Percentiles rank a stretch among this genome's conserved stretches.
phyloP scores from a whole-genome alignment of 345 rosid genomes.

The Reutealis trisperma region DNA sequence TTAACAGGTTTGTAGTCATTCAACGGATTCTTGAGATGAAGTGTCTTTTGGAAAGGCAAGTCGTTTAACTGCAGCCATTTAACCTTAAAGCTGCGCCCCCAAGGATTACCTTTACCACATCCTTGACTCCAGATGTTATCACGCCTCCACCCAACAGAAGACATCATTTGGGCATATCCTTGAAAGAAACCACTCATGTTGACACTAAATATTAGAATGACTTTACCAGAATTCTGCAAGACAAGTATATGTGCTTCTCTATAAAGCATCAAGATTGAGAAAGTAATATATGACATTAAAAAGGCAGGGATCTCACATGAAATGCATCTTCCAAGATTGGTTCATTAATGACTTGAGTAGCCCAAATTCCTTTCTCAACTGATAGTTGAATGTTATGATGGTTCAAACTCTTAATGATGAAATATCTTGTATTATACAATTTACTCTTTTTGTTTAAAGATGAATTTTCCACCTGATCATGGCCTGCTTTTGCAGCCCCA shows the following conservation, averaged over 20 bases:
- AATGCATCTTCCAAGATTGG: conserved; percentile 94
- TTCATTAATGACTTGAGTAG: conserved; percentile 99
- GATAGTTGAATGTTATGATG: conserved; percentile 78
- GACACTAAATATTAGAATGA: conserved; percentile 86
- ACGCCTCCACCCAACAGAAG: conserved; percentile 89
- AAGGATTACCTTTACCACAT: conserved; percentile 75
- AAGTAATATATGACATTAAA: conserved; percentile 20
- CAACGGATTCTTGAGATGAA: conserved; percentile 91
- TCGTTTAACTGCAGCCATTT: conserved; percentile 83
- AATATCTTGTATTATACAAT: conserved; percentile 67
- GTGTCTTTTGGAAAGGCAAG: conserved; percentile 92
- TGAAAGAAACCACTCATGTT: conserved; percentile 99
- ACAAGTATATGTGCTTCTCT: conserved; percentile 34
- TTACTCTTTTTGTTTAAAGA: conserved; percentile 41
- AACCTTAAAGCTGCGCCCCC: conserved; percentile 95
- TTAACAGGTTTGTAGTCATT: conserved; percentile 94
- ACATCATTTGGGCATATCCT: conserved; percentile 98
- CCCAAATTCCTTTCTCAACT: conserved; percentile 87
- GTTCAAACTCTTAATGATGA: conserved; percentile 93
- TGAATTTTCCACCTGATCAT: conserved; percentile 43
- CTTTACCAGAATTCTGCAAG: conserved; percentile 82
- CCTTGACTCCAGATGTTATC: conserved; percentile 93
- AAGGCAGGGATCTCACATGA: conserved; percentile 55
- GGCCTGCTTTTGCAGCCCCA: conserved; percentile 41
- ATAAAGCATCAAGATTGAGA: conserved; percentile 30